Evolutionary conservation across 78 protist species (phyloP), one percentile per base, ranked within the genome.

Genomic region (Protostelium mycophagum): DNA sequence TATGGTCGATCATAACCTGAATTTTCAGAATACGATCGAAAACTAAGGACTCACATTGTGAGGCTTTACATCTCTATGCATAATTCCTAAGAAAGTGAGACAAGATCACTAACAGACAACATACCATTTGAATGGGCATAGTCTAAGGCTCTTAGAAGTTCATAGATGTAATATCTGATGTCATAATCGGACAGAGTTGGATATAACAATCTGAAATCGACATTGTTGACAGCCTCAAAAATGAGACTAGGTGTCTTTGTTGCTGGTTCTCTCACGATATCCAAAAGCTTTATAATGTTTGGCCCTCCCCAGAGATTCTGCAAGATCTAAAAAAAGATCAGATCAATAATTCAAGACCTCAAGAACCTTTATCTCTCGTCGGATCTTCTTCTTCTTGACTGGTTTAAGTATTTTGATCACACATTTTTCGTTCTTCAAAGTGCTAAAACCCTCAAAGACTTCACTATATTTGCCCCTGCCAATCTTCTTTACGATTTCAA

Each of bases 401-500:
- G 98, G 98, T 87, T 97, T 97, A 25, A 96, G 89, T n/a, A 93
- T 63, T 86, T 98, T 98, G 16, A 98, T 92, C 10, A 98, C 97
- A 31, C 93, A 88, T 28, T 85, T 89, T 28, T 83, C 73, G 37
- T 90, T 90, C 10, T 73, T 92, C 51, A 36, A 25, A 23, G 88
- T 63, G 83, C 96, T 91, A 31, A 94, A 63, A 28, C 99, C 99
- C 85, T 95, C 97, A 85, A 99, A 99, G 5, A 99, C 99, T 85
- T 99, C 99, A 38, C 97, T 89, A 93, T 99, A 99, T 96, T 99
- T 99, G n/a, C 99, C 99, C 1, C 99, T 96, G 28, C 99, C 99
- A 28, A 99, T 85, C 83, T 99, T 98, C 23, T 96, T 86, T 0
- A 96, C 91, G 28, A 99, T 93, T 88, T 98, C 97, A 83, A 97